Percentiles rank a stretch among this genome's conserved stretches.
These are phyloP conservation scores for Populus deltoides DNA, from an alignment of 345 rosid genomes.

Conservation along the genomic window DNA sequence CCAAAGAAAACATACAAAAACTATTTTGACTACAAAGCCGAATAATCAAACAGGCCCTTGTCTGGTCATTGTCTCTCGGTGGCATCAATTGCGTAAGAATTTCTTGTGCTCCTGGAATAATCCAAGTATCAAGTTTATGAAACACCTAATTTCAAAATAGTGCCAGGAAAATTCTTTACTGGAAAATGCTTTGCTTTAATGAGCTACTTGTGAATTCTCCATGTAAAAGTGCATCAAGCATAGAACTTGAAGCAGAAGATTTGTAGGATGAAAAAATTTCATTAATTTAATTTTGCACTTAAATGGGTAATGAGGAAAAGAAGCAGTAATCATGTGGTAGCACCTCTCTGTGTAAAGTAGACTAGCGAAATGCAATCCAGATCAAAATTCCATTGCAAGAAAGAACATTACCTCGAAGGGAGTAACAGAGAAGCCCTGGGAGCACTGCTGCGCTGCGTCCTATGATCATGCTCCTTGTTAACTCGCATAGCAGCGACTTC, in stretches of 20 bases:
- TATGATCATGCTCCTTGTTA: slow-evolving; percentile 76
- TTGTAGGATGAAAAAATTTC: neutral
- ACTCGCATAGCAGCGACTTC: slow-evolving; percentile 97
- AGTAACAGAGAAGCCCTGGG: slow-evolving; percentile 30
- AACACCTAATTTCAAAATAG: neutral
- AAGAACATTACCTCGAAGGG: slow-evolving; percentile 32
- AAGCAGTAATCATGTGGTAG: neutral
- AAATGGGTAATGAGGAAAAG: neutral
- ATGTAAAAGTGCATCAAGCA: neutral
- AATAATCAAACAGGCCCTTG: neutral
- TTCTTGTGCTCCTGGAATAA: slow-evolving; percentile 11
- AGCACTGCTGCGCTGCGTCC: slow-evolving; percentile 42
- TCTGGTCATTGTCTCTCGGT: neutral
- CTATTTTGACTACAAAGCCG: neutral
- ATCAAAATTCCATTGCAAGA: neutral
- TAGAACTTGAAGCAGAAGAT: neutral
- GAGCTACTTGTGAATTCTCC: neutral
- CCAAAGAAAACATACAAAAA: neutral
- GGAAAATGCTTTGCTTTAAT: neutral
- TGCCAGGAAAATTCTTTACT: neutral
- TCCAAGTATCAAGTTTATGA: neutral
- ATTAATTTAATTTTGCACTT: neutral
- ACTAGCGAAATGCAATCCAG: neutral
- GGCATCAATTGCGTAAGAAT: neutral
- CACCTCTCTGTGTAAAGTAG: neutral